phyloP scores from a whole-genome alignment of 257 asterid species.

The Solanum corneliomulleri region DNA sequence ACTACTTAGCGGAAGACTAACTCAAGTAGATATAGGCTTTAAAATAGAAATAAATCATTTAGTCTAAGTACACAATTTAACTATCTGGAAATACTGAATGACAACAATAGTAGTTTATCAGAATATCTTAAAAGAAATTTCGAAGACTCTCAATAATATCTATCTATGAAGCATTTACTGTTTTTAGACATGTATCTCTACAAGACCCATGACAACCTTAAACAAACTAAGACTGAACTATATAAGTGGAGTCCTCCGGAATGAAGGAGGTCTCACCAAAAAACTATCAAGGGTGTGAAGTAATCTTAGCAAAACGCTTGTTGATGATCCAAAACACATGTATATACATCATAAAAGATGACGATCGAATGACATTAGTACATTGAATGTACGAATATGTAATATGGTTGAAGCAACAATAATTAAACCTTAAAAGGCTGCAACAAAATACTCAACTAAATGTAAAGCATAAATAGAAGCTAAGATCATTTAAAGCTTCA shows the following conservation, averaged over 20 bases:
- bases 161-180: too few species aligned
- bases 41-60: too few species aligned
- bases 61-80: neutral
- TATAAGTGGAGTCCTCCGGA: neutral
- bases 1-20: neutral
- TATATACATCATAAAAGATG: neutral
- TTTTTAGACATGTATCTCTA: too few species aligned
- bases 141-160: too few species aligned
- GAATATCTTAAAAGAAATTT: neutral
- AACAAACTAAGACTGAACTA: neutral
- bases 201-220: neutral
- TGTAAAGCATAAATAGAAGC: too few species aligned
- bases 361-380: neutral
- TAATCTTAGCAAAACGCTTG: too few species aligned
- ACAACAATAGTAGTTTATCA: neutral
- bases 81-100: neutral
- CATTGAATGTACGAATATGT: neutral
- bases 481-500: too few species aligned
- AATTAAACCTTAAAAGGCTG: neutral
- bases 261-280: neutral
- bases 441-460: too few species aligned
- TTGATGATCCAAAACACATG: neutral
- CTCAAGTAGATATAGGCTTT: neutral
- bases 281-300: neutral
- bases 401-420: neutral